Conservation (phyloP, 225 moss, liverwort and hornwort genomes). For the Polytrichum commune region DNA sequence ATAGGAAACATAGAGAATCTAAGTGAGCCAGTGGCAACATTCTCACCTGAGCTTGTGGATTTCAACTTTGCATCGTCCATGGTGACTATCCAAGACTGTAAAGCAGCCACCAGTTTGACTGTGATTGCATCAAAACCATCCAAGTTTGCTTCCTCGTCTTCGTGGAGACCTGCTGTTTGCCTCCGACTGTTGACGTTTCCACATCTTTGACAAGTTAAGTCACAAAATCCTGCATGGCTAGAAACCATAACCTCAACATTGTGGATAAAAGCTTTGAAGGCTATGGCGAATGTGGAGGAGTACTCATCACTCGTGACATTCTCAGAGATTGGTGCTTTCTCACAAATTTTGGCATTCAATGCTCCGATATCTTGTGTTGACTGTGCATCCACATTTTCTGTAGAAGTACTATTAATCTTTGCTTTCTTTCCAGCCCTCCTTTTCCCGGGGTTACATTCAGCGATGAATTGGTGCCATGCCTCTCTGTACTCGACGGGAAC, state of each 20-base stretch:
- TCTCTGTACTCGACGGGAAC: constrained; percentile 46
- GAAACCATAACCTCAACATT: constrained; percentile 29
- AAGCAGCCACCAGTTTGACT: neutral
- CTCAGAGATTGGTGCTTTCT: constrained; percentile 11
- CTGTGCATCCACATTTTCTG: too few relatives aligned
- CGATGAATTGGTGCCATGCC: constrained; percentile 45
- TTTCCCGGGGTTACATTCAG: constrained; percentile 53
- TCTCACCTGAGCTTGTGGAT: neutral
- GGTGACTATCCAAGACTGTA: neutral
- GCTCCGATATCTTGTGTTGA: too few relatives aligned
- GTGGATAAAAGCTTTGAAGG: constrained; percentile 28
- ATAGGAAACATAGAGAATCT: neutral
- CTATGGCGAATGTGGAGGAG: constrained; percentile 28
- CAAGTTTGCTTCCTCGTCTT: constrained; percentile 11
- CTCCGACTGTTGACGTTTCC: constrained; percentile 12
- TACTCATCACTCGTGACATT: constrained; percentile 21
- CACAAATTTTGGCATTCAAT: constrained; percentile 9
- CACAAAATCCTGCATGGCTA: constrained; percentile 15
- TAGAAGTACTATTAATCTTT: constrained; percentile 1
- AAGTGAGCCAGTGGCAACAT: neutral
- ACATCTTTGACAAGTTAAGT: constrained; percentile 14
- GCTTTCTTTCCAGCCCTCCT: constrained; percentile 35
- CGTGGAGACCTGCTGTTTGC: constrained; percentile 11
- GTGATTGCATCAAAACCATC: constrained; percentile 1
- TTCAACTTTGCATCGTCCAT: neutral